Conservation (phyloP, 78 protist species). For the Chrysochromulina parva region DNA sequence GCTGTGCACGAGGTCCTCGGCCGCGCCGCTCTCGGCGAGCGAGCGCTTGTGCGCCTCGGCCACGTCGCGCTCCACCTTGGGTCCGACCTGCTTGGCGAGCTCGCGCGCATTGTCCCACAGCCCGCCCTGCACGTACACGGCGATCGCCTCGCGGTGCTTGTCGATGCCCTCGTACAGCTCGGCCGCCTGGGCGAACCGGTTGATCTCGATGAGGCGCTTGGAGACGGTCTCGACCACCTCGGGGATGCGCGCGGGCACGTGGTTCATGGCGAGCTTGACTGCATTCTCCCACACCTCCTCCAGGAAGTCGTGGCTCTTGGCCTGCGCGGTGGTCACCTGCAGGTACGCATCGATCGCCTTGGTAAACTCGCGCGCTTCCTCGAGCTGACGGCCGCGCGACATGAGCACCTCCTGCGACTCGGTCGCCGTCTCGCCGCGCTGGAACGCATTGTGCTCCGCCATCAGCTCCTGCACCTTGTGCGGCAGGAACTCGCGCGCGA, state of each 20-base stretch:
- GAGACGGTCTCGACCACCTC: conserved; percentile 28
- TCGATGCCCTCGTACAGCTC: conserved; percentile 50
- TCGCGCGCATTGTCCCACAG: conserved; percentile 57
- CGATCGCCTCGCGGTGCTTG: conserved; percentile 57
- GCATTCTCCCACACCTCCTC: conserved; percentile 66
- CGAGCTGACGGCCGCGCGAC: conserved; percentile 35
- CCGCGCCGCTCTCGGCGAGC: not conserved
- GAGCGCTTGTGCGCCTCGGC: not conserved
- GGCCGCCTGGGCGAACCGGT: conserved; percentile 52
- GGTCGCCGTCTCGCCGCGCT: not conserved
- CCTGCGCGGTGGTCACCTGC: not conserved
- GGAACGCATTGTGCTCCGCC: not conserved
- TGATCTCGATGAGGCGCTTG: conserved; percentile 1
- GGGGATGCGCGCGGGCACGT: conserved; percentile 40
- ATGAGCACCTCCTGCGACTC: not conserved
- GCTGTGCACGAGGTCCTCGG: not conserved
- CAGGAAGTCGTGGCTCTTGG: not conserved
- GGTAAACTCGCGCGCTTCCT: conserved; percentile 45
- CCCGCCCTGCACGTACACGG: conserved; percentile 53
- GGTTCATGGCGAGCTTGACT: conserved; percentile 57
- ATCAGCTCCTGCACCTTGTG: not conserved
- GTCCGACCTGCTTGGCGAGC: not conserved
- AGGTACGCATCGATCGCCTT: conserved; percentile 71
- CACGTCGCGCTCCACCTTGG: conserved; percentile 10
- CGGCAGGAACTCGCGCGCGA: conserved; percentile 39